Percentiles rank a stretch among this genome's conserved stretches.
Evolutionary conservation across 164 flowering plant genomes (phyloP).

Genomic region (Tetracentron sinense): DNA sequence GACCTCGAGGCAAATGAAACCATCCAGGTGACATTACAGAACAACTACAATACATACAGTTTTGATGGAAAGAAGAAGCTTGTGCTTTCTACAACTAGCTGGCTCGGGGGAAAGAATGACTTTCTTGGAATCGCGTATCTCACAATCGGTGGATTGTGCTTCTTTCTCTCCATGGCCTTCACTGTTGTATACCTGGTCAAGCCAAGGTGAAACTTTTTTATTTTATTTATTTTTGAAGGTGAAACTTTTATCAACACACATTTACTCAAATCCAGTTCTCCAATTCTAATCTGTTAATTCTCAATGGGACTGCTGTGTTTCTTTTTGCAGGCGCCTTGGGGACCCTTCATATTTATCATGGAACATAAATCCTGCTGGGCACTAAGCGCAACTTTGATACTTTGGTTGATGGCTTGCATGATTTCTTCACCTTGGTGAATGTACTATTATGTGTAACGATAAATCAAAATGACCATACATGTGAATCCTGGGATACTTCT

Average conservation of each 20-base stretch:
- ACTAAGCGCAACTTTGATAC: conserved; percentile 9
- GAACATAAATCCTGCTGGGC: conserved; percentile 75
- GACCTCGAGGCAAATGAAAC: conserved; percentile 56
- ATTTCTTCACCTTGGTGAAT: no score
- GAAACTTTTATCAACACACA: no score
- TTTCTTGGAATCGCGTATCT: conserved; percentile 95
- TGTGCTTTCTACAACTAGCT: conserved; percentile 95
- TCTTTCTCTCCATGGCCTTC: conserved; percentile 73
- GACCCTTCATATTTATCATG: conserved; percentile 80
- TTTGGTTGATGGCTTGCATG: not conserved
- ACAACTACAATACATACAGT: conserved; percentile 87
- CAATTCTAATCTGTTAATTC: not conserved
- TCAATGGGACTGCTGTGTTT: not conserved
- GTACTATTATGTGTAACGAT: conserved; percentile 23
- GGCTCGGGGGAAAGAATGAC: conserved; percentile 98
- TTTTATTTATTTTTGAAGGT: no score
- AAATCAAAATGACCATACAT: not conserved
- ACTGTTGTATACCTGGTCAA: conserved; percentile 68
- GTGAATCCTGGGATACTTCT: conserved; percentile 4
- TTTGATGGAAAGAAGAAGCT: conserved; percentile 91
- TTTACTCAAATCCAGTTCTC: no score
- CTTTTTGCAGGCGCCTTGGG: conserved; percentile 62
- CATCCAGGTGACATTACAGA: conserved; percentile 48
- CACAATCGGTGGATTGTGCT: conserved; percentile 85
- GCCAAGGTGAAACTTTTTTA: conserved; percentile 80